Conservation (phyloP, 2,329 filamentous ascomycete species). For the Trichophyton schoenleinii region DNA sequence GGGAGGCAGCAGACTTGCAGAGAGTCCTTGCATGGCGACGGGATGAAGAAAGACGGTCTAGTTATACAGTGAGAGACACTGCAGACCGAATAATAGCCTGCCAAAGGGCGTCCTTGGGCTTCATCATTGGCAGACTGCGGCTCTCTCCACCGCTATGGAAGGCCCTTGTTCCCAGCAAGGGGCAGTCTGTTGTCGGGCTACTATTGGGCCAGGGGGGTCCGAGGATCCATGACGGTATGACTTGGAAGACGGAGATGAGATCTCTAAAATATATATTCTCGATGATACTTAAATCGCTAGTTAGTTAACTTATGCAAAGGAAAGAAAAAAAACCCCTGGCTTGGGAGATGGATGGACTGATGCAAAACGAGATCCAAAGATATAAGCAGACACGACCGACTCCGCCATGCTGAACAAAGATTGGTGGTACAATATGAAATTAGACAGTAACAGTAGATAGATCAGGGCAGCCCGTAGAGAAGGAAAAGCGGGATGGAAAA, state of each 20-base stretch:
- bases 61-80: too few species aligned
- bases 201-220: too few species aligned
- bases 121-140: too few species aligned
- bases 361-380: not conserved
- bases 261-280: not conserved
- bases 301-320: too few species aligned
- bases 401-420: not conserved
- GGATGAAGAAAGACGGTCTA: too few species aligned
- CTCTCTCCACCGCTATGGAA: too few species aligned
- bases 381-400: not conserved
- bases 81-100: too few species aligned
- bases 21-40: too few species aligned
- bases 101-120: too few species aligned
- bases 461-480: not conserved
- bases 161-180: too few species aligned
- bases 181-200: too few species aligned
- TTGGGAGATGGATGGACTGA: not conserved
- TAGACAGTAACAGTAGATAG: not conserved
- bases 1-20: not conserved
- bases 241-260: not conserved
- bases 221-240: too few species aligned
- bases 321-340: not conserved
- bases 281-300: not conserved
- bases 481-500: not conserved
- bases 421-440: not conserved